Evolutionary conservation across 1,139 yeast species (phyloP).

Genomic region (Candida sp.): DNA sequence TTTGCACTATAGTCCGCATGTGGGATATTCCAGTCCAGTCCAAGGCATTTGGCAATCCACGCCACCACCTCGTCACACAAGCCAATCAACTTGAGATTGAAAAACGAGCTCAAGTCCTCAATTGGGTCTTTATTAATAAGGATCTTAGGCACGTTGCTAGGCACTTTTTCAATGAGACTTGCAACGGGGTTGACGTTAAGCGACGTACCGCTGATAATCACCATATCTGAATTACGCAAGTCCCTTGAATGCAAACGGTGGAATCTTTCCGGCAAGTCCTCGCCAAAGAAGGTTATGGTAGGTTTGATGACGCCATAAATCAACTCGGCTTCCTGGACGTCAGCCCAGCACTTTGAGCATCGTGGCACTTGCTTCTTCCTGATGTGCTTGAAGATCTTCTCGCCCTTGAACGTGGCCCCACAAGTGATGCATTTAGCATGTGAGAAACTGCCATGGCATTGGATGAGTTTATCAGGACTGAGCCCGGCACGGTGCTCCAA

Average conservation of each 20-base stretch:
- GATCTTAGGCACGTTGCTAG: slow-evolving; percentile 76
- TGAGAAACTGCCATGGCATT: slow-evolving; percentile 96
- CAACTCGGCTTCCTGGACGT: slow-evolving; percentile 40
- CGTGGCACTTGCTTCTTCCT: slow-evolving; percentile 64
- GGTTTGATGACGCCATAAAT: slow-evolving; percentile 90
- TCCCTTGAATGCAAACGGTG: slow-evolving; percentile 64
- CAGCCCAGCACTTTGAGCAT: slow-evolving; percentile 67
- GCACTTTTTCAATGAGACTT: slow-evolving; percentile 75
- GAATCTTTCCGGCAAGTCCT: slow-evolving; percentile 75
- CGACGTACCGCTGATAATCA: slow-evolving; percentile 89
- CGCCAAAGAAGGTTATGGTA: slow-evolving; percentile 93
- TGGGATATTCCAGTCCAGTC: slow-evolving; percentile 60
- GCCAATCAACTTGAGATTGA: slow-evolving; percentile 81
- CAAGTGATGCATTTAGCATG: slow-evolving; percentile 87
- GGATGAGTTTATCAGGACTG: slow-evolving; percentile 68
- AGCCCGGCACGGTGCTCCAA: slow-evolving; percentile 85
- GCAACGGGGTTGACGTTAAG: slow-evolving; percentile 94
- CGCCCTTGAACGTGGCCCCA: slow-evolving; percentile 68
- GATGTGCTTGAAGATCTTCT: slow-evolving; percentile 63
- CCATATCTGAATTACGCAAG: slow-evolving; percentile 69
- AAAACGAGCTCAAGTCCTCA: slow-evolving; percentile 61
- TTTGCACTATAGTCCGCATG: slow-evolving; percentile 40
- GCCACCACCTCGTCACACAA: slow-evolving; percentile 89
- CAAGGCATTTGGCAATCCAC: slow-evolving; percentile 57
- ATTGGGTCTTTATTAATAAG: slow-evolving; percentile 82